Base-by-base conservation (phyloP, 2,329 filamentous ascomycete genomes). In the Aspergillus eucalypticola region DNA sequence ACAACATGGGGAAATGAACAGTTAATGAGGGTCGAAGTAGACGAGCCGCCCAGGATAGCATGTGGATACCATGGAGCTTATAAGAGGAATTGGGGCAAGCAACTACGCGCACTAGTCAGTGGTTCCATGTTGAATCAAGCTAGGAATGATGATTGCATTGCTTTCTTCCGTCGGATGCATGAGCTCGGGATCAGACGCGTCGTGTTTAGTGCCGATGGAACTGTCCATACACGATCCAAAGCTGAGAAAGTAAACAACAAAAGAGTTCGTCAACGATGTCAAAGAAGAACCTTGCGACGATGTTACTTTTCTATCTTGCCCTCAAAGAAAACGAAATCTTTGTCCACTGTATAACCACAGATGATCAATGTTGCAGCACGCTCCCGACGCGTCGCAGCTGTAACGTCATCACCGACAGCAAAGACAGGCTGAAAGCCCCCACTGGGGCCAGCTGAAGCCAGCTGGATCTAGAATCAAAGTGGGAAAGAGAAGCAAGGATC, bases 391-490 rank as follows among this genome's bases (percentile, higher is more conserved):
- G 51, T 53, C 32, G 13, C 51, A 35, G 32, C 38, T 15, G 13
- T 39, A 39, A 53, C 51, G 51, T 53, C 51, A 53, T 53, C 35
- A 39, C 19, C 19, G 19, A 53, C 32, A 5, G 51, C 19, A 44
- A 21, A 44, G 21, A 15, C 11, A 44, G 41, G 19, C 17, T 44
- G 41, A 13, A 21, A 35, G 32, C 32, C 32, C 11, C 41, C 41
- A 44, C 41, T 13, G 5, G 19, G 41, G 41, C 11, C 41, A 44
- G 41, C 41, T 23, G 5, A 44, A 8, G 41, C 17, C 41, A 42
- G 41, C 41, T 23, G 41, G 19, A 44, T 23, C 41, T 23, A 44
- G 41, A 44, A 23, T 44, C 11, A 7, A 23, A 19, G 23, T 8
- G 41, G 41, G 13, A 21, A 6, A 23, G 41, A 44, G 32, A 35